Evolutionary conservation across 352 stramenopile species (phyloP).

Genomic region (Phytophthora pisi): DNA sequence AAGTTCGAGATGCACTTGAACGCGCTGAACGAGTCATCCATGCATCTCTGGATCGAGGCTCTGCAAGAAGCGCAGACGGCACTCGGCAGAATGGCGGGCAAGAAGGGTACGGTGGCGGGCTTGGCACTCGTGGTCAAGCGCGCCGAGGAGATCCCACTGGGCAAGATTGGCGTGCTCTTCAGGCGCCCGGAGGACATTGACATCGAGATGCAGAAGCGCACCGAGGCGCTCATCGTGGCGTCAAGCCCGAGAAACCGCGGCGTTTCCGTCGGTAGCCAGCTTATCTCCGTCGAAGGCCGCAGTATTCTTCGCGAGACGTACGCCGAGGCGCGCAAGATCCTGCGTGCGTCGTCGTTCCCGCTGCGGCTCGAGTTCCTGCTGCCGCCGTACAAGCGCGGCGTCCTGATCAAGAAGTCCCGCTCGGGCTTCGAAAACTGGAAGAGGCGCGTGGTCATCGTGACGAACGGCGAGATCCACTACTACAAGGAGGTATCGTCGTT

Average conservation of each 20-base stretch:
- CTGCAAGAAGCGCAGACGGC: slow-evolving; percentile 79
- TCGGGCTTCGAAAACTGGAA: slow-evolving; percentile 91
- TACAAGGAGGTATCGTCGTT: slow-evolving; percentile 69
- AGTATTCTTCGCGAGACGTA: slow-evolving; percentile 78
- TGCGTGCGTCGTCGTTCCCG: slow-evolving; percentile 65
- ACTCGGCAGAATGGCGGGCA: slow-evolving; percentile 50
- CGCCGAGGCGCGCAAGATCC: slow-evolving; percentile 47
- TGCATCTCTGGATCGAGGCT: slow-evolving; percentile 88
- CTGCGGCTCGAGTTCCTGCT: slow-evolving; percentile 78
- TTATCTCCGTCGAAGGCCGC: slow-evolving; percentile 62
- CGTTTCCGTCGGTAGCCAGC: slow-evolving; percentile 74
- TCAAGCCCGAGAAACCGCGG: slow-evolving; percentile 47
- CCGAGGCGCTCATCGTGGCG: slow-evolving; percentile 76
- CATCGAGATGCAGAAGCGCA: slow-evolving; percentile 76
- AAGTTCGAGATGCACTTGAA: slow-evolving; percentile 89
- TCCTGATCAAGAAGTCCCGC: slow-evolving; percentile 86
- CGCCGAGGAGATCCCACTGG: slow-evolving; percentile 79
- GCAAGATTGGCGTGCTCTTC: slow-evolving; percentile 68
- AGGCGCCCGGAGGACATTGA: slow-evolving; percentile 64
- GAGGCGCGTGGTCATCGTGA: slow-evolving; percentile 76
- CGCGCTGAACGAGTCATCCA: slow-evolving; percentile 79
- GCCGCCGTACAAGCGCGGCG: slow-evolving; percentile 82
- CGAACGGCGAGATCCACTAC: slow-evolving; percentile 84
- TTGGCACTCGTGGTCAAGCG: slow-evolving; percentile 78
- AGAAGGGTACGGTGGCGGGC: slow-evolving; percentile 59